These are phyloP conservation scores for Amanita thiersii DNA, from an alignment of 768 basidiomycete species.

Conservation along the genomic window DNA sequence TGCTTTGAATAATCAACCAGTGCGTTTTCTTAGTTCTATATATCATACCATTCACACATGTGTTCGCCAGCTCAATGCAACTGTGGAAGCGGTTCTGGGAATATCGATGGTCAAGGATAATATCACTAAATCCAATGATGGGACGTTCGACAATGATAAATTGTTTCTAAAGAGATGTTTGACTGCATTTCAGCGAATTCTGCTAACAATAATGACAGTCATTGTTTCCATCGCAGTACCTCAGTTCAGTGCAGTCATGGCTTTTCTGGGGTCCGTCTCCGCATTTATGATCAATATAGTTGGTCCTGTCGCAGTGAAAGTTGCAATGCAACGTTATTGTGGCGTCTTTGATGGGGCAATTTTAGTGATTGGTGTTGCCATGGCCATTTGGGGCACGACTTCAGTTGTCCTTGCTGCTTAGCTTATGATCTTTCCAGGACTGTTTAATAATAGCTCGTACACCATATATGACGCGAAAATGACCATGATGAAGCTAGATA, in stretches of 20 bases:
- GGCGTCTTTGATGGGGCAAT: conserved; percentile 44
- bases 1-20: conserved; percentile 75
- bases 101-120: conserved; percentile 34
- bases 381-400: conserved; percentile 75
- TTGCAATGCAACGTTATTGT: conserved; percentile 44
- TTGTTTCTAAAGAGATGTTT: conserved; percentile 27
- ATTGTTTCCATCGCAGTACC: conserved; percentile 69
- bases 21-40: conserved; percentile 25
- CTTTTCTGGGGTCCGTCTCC: conserved; percentile 86
- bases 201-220: conserved; percentile 53
- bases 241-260: conserved; percentile 78
- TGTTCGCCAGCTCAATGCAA: conserved; percentile 58
- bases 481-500: conserved; percentile 10
- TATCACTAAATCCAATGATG: conserved; percentile 25
- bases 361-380: conserved; percentile 41
- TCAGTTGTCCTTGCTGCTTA: conserved; percentile 45
- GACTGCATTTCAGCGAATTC: conserved; percentile 45
- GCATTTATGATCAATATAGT: conserved; percentile 72
- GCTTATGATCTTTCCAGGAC: too few relatives aligned
- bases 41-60: neutral
- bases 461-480: too few relatives aligned
- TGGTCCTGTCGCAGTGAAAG: conserved; percentile 68
- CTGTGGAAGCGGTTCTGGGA: conserved; percentile 71
- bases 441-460: neutral
- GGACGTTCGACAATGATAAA: neutral